These are phyloP conservation scores for Ascomycota sp. DNA, from an alignment of 2,329 filamentous ascomycete genomes.

Conservation along the genomic window DNA sequence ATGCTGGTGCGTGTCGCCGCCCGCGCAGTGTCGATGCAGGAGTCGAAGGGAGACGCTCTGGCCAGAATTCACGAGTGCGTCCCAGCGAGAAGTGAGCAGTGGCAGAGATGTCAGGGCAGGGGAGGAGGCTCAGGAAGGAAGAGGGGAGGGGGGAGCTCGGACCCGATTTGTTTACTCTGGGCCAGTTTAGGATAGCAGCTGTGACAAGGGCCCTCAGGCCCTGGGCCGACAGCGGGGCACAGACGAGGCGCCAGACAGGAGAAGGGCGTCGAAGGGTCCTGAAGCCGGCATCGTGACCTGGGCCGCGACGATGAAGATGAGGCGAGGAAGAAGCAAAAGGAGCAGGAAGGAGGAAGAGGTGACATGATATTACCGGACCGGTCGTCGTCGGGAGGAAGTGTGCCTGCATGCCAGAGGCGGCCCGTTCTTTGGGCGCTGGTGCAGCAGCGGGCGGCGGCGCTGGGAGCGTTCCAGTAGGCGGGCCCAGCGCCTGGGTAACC, in stretches of 20 bases:
- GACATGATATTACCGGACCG: no score
- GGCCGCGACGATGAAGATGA: constrained; percentile 3
- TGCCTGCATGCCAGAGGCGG: not conserved
- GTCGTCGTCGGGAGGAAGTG: not conserved
- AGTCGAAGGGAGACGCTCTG: no score
- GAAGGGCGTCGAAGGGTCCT: constrained; percentile 2
- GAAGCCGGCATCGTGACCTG: constrained; percentile 6
- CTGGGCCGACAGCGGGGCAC: constrained; percentile 4
- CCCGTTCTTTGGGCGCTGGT: no score
- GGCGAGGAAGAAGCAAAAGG: constrained; percentile 1
- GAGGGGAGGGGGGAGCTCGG: constrained; percentile 9
- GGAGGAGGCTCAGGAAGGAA: no score
- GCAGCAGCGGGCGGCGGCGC: not conserved
- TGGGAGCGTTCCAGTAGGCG: no score
- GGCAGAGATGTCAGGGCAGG: constrained; percentile 8
- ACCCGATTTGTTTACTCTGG: constrained; percentile 19
- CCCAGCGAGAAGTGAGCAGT: constrained; percentile 1
- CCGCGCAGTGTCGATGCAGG: no score
- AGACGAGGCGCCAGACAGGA: constrained; percentile 1
- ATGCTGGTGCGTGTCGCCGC: no score
- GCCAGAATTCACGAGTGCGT: not conserved
- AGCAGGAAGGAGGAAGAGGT: not conserved
- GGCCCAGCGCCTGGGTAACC: not conserved
- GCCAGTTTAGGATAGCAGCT: constrained; percentile 16
- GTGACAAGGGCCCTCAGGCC: constrained; percentile 3